Percentiles rank a stretch among this genome's conserved stretches.
phyloP scores from a whole-genome alignment of 495 filamentous ascomycete species.

The Xylaria palmicola region DNA sequence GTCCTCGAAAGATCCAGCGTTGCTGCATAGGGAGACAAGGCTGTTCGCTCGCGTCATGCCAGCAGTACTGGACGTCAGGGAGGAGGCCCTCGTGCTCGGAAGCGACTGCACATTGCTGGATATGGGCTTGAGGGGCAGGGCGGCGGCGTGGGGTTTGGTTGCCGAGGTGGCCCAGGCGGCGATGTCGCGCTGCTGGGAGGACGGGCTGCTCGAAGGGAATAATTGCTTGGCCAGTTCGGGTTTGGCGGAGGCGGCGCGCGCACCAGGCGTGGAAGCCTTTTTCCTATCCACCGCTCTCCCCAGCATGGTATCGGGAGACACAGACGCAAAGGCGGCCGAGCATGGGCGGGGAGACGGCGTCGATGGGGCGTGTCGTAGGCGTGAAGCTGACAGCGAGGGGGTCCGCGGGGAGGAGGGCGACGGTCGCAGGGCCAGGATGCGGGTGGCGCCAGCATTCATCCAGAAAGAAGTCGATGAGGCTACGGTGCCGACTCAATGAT shows the following conservation, averaged over 20 bases:
- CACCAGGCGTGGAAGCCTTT: constrained; percentile 23
- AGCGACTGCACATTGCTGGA: constrained; percentile 22
- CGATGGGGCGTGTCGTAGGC: neutral
- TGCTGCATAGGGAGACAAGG: constrained; percentile 40
- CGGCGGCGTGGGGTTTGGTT: constrained; percentile 13
- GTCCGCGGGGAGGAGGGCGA: neutral
- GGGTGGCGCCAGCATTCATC: constrained; percentile 10
- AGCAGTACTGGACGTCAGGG: neutral
- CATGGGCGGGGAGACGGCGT: neutral
- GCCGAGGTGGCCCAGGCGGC: constrained; percentile 29
- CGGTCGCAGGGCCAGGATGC: constrained; percentile 9
- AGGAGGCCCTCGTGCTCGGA: constrained; percentile 14
- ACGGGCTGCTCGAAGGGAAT: constrained; percentile 51
- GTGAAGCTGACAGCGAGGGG: neutral
- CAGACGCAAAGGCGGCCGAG: neutral
- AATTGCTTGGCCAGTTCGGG: constrained; percentile 41
- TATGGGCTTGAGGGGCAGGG: constrained; percentile 18
- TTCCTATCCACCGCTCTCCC: constrained; percentile 32
- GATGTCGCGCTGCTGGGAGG: constrained; percentile 35
- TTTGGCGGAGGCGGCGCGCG: constrained; percentile 14
- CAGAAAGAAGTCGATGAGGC: neutral
- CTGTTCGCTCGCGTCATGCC: constrained; percentile 20
- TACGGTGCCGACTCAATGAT: no score
- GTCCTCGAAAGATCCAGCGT: constrained; percentile 45
- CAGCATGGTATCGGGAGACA: constrained; percentile 36